Evolutionary conservation across 768 basidiomycete species (phyloP), one percentile per base, ranked within the genome.

Genomic region (Leccinum boreale): DNA sequence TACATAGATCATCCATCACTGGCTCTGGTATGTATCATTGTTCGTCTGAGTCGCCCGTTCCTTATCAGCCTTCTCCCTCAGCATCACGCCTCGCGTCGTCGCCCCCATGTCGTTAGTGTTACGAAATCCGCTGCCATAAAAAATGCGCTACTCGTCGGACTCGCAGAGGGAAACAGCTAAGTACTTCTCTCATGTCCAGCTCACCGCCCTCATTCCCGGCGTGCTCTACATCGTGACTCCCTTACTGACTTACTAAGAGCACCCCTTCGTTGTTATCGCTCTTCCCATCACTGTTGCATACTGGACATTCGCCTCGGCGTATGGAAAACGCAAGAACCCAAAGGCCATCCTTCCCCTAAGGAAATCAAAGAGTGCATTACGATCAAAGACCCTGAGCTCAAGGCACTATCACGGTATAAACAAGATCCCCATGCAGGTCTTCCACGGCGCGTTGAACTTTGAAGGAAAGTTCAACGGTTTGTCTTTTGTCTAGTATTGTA

Each of bases 381-480:
- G 47, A 88, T 98, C 76, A 87, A 92, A 58, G 93, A 96, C 77
- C 74, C 77, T 1, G 89, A 86, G 59, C 81, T 98, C 70, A 90
- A 85, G 78, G 79, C 78, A 85, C 59, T 98, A 95, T 77, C 74
- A 83, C 33, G 89, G 86, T 62, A 90, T 87, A 75, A 83, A 86
- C 65, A 98, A 97, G 75, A 97, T 99, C 58, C 94, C 94, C 52
- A 95, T 97, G 88, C 96, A 99, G 75, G 76, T 90, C 63, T 96
- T 21, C 21, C 21, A 21, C 21, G 21, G 21, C 21, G 21, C 21
- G 21, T 21, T 21, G 21, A 21, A 21, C 21, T 21, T 21, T 21
- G 21, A 21, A 21, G 21, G 21, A 21, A 21, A 21, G 21, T 21
- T 21, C 21, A 21, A 21, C 21, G 21, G 21, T 21, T 21, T 21